Percentiles rank a stretch among this genome's conserved stretches.
Evolutionary conservation across 345 rosid species (phyloP).

Genomic region (Zanthoxylum bungeanum): DNA sequence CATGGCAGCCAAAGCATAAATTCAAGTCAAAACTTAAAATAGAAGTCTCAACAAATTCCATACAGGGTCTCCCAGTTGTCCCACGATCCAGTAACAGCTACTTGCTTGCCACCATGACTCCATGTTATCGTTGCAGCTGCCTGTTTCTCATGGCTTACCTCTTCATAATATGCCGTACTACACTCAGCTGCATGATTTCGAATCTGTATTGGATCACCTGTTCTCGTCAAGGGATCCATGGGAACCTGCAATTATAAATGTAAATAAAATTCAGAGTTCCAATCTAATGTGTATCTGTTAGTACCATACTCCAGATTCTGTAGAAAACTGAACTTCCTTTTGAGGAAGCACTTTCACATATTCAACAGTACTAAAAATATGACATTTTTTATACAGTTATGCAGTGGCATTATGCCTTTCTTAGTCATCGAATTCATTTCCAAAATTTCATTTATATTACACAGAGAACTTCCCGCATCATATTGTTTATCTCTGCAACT

Average conservation of each 20-base stretch:
- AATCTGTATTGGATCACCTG: constrained; percentile 16
- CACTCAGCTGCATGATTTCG: constrained; percentile 13
- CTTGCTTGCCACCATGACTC: constrained; percentile 57
- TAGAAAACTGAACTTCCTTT: not conserved
- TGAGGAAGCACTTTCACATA: not conserved
- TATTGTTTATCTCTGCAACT: not conserved
- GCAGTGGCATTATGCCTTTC: not conserved
- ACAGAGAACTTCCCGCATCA: not conserved
- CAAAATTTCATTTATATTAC: not conserved
- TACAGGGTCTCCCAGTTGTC: constrained; percentile 55
- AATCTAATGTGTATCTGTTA: not conserved
- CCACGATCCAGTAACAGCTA: constrained; percentile 71
- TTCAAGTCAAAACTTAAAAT: not conserved
- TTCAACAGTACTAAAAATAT: not conserved
- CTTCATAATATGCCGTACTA: constrained; percentile 16
- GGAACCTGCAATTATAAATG: constrained; percentile 30
- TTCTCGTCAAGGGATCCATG: constrained; percentile 20
- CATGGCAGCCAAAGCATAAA: not conserved
- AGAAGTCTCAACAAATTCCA: constrained; percentile 7
- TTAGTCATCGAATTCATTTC: not conserved
- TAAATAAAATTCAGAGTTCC: not conserved
- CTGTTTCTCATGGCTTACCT: constrained; percentile 21
- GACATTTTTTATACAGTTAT: not conserved
- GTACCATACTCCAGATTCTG: not conserved
- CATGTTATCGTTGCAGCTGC: constrained; percentile 48